Evolutionary conservation across 805 yeast genomes (phyloP), one percentile per base, ranked within the genome.

Genomic region (Candida loeiensis): DNA sequence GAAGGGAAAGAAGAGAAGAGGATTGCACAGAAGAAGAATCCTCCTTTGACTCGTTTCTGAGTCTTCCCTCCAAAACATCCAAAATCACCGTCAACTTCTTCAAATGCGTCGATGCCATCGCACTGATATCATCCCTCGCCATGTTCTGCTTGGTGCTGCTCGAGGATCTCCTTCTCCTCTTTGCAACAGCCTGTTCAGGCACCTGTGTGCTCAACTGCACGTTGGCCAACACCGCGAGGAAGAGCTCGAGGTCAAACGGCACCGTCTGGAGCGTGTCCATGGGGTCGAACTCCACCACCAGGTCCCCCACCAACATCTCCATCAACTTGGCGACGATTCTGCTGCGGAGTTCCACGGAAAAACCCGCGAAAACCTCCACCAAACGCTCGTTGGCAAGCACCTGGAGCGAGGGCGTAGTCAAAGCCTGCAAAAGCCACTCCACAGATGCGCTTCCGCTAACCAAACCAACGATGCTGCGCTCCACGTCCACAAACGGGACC

Each of bases 101-200:
- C 58, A 90, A 66, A 56, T 90, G 96, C 12, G 68, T 61, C 38
- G 88, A 82, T 0, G 97, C 97, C 59, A 86, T 70, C 36, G 71
- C 74, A 9, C 83, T 79, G 33, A 90, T 74, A 42, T 79, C 85
- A 40, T 82, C 85, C 42, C 66, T 80, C 40, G 82, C 79, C 70
- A 82, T 74, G n/a, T 82, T 83, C 52, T 80, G 89, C 54, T 79
- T 82, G 1, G 91, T 74, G 12, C 85, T 73, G 21, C 87, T 80
- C 1, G 93, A 81, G 1, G 93, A 82, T 66, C 97, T 77, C 71
- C 96, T 80, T 56, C 72, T 64, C 63, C 96, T 78, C 61, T 87
- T 86, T 12, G 88, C 79, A 16, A 79, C 69, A 26, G 69, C 69
- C 44, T 64, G 73, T 38, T 69, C 73, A 3, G 76, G 75, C 6